Evolutionary conservation across 208 protist species (phyloP).

Genomic region (Leishmania tarentolae): DNA sequence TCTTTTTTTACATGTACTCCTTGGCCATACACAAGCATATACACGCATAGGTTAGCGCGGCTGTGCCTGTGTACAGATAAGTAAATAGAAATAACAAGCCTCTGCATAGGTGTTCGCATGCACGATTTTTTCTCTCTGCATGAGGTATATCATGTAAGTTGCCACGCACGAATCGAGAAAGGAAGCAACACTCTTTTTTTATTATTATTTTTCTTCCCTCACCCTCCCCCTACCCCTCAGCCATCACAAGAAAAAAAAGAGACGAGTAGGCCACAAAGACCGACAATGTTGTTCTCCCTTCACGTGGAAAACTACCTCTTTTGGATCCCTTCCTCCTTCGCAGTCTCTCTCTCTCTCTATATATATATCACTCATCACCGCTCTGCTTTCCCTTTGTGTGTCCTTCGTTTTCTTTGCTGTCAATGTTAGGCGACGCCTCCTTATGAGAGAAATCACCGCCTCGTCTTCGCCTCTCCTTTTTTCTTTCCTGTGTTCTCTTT

Average conservation of each 20-base stretch:
- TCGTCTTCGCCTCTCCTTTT: background rate
- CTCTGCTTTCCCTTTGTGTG: background rate
- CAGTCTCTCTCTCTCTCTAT: background rate
- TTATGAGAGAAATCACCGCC: background rate
- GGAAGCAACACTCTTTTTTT: background rate
- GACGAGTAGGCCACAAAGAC: background rate
- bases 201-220: background rate
- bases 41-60: no score
- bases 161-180: background rate
- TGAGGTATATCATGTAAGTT: no score
- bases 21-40: no score
- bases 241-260: background rate
- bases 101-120: no score
- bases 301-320: background rate
- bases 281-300: no score
- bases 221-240: background rate
- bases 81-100: no score
- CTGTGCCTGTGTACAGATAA: no score
- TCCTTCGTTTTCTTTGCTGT: background rate
- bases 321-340: background rate
- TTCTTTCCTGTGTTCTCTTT: background rate
- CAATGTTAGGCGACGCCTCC: background rate
- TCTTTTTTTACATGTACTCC: no score
- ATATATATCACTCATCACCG: background rate
- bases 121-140: no score